These are phyloP conservation scores for Scytalidium sp. DNA, from an alignment of 2,329 filamentous ascomycete species.

Conservation along the genomic window DNA sequence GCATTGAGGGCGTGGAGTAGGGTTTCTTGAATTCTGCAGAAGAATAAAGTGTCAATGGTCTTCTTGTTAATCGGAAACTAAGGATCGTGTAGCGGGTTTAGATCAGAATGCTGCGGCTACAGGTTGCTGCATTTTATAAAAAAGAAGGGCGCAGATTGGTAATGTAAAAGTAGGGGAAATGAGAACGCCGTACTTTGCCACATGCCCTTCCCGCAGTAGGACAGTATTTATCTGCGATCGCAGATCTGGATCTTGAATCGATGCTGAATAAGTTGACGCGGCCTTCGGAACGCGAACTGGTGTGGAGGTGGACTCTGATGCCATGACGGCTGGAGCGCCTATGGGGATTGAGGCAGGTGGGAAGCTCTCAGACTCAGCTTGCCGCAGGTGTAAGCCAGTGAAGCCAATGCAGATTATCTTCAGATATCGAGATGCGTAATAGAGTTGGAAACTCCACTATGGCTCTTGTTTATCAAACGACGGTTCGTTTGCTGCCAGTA, in stretches of 20 bases:
- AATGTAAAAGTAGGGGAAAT: slow-evolving; percentile 3
- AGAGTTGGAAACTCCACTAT: too few relatives aligned
- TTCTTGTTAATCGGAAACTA: slow-evolving; percentile 3
- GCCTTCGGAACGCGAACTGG: slow-evolving; percentile 57
- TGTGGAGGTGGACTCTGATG: slow-evolving; percentile 31
- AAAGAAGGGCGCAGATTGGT: not conserved
- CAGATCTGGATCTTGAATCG: slow-evolving; percentile 59
- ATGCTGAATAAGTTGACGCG: slow-evolving; percentile 55
- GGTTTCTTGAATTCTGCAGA: slow-evolving; percentile 57
- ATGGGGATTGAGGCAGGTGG: not conserved
- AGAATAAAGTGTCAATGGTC: slow-evolving; percentile 6
- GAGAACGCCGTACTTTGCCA: slow-evolving; percentile 46
- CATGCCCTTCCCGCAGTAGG: slow-evolving; percentile 56
- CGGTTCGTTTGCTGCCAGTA: too few relatives aligned
- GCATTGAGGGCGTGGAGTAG: slow-evolving; percentile 61
- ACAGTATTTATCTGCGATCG: slow-evolving; percentile 60
- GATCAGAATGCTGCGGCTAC: not conserved
- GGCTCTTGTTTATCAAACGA: too few relatives aligned
- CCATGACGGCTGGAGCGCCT: slow-evolving; percentile 11
- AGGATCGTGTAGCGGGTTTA: slow-evolving; percentile 1
- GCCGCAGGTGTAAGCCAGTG: not conserved
- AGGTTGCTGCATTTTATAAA: not conserved
- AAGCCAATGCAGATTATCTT: not conserved
- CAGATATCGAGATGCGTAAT: not conserved
- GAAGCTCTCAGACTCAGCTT: not conserved